These are phyloP conservation scores for Phytopythium chamaehyphon DNA, from an alignment of 352 stramenopile genomes.

Conservation along the genomic window DNA sequence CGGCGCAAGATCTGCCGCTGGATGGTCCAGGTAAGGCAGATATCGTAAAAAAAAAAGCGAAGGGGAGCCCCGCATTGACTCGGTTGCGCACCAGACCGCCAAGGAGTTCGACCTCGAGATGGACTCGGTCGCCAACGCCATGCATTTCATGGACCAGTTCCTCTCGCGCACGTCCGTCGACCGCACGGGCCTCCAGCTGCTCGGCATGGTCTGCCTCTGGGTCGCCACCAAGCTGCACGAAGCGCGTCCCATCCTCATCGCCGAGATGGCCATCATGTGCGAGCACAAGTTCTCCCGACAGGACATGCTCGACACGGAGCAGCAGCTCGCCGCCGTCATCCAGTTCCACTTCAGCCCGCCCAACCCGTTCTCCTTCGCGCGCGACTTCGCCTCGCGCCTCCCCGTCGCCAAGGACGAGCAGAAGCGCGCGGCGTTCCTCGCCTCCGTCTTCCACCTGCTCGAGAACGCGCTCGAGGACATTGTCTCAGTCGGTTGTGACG, in stretches of 20 bases:
- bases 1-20: conserved; percentile 69
- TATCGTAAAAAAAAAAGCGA: no score
- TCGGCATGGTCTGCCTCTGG: conserved; percentile 76
- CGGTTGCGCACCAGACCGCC: conserved; percentile 35
- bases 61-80: no score
- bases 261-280: conserved; percentile 73
- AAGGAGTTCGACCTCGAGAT: conserved; percentile 67
- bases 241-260: conserved; percentile 56
- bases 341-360: conserved; percentile 66
- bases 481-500: conserved; percentile 26
- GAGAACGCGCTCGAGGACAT: conserved; percentile 31
- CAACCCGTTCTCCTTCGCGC: conserved; percentile 58
- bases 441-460: conserved; percentile 35
- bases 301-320: conserved; percentile 58
- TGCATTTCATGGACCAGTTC: conserved; percentile 75
- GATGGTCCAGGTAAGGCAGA: conserved; percentile 45
- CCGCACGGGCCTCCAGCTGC: conserved; percentile 61
- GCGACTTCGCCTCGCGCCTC: conserved; percentile 51
- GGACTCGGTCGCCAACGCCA: conserved; percentile 51
- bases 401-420: conserved; percentile 11
- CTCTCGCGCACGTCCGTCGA: conserved; percentile 64
- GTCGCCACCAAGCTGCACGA: conserved; percentile 75
- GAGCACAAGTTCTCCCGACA: conserved; percentile 62
- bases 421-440: conserved; percentile 18
- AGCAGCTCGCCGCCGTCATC: conserved; percentile 47